Evolutionary conservation across 2,329 filamentous ascomycete genomes (phyloP).

Genomic region (Phyllosticta paracitricarpa): DNA sequence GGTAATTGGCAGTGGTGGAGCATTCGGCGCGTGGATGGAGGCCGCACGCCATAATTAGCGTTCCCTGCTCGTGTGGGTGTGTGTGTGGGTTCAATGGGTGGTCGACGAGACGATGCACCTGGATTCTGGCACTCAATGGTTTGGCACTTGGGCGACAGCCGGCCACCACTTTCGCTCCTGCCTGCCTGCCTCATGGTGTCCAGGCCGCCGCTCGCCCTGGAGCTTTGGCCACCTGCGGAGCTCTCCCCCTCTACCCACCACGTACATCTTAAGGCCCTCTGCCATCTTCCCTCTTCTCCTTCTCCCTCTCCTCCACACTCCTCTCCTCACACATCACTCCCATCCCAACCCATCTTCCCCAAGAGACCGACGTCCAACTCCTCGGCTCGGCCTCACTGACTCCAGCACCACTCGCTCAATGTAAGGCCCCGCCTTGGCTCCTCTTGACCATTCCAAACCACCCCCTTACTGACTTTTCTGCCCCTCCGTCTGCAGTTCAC

Average conservation of each 20-base stretch:
- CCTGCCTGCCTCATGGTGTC: neutral
- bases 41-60: constrained; percentile 8
- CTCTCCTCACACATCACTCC: constrained; percentile 1
- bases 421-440: constrained; percentile 6
- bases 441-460: constrained; percentile 5
- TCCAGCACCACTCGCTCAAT: constrained; percentile 3
- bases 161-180: constrained; percentile 1
- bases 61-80: neutral
- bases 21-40: neutral
- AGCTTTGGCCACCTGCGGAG: constrained; percentile 6
- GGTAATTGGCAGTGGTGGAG: neutral
- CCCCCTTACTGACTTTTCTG: neutral
- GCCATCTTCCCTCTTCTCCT: constrained; percentile 6
- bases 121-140: neutral
- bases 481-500: neutral
- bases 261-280: constrained; percentile 10
- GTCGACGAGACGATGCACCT: constrained; percentile 1
- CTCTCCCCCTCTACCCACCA: constrained; percentile 8
- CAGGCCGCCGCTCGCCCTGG: neutral
- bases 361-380: neutral
- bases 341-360: neutral
- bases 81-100: neutral
- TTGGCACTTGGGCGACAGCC: neutral
- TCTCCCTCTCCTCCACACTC: constrained; percentile 1
- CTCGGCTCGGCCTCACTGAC: neutral